Conservation (phyloP, 306 rosid species). For the Sesbania bispinosa region DNA sequence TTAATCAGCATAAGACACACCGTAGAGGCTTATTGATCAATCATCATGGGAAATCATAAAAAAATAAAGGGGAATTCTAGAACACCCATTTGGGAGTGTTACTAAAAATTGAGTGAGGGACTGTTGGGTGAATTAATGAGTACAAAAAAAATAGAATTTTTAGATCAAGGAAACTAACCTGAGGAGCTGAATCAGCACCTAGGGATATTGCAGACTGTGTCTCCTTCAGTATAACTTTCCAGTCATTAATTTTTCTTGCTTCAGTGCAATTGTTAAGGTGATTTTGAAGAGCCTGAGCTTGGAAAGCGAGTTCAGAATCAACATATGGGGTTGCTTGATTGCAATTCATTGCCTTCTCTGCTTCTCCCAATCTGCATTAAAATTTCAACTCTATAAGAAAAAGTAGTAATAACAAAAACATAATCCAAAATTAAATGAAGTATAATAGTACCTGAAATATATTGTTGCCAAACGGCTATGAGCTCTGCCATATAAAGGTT, state of each 20-base stretch:
- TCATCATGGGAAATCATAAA: background rate
- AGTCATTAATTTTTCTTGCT: constrained; percentile 56
- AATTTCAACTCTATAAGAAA: constrained; percentile 13
- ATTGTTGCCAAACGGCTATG: constrained; percentile 79
- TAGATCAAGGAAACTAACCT: constrained; percentile 42
- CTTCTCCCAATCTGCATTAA: constrained; percentile 72
- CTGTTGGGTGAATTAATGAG: no score
- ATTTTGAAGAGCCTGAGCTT: constrained; percentile 55
- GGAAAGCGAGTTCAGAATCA: constrained; percentile 33
- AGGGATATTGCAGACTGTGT: constrained; percentile 63
- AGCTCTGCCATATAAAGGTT: constrained; percentile 80
- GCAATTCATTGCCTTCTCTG: constrained; percentile 61
- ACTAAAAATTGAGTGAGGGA: no score
- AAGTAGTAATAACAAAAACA: background rate
- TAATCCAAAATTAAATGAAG: no score
- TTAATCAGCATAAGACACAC: constrained; percentile 1
- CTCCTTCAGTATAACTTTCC: constrained; percentile 63
- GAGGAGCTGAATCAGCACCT: constrained; percentile 76
- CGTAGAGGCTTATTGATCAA: background rate
- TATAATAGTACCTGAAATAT: constrained; percentile 85
- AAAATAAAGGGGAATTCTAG: background rate
- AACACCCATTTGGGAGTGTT: background rate
- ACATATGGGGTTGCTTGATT: constrained; percentile 43
- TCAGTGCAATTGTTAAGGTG: constrained; percentile 60
- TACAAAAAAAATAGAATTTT: background rate